Evolutionary conservation across 306 rosid genomes (phyloP), one percentile per base, ranked within the genome.

Genomic region (Acacia crassicarpa): DNA sequence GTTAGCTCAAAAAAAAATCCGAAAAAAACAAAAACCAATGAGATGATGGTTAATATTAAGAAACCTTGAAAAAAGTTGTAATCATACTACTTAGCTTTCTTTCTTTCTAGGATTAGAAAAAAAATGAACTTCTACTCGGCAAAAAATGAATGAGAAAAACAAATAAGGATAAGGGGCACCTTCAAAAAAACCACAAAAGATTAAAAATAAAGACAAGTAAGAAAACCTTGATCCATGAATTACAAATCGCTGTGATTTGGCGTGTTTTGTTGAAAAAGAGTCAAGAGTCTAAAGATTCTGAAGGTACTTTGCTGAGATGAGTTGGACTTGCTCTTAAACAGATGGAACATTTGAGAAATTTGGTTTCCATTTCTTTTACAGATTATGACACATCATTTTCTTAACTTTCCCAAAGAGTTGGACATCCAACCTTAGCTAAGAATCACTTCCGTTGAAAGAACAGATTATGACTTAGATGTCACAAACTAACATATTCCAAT

Each of bases 41-140:
- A 86, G 85, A 76, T 77, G 69, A 79, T 61, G 77, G n/a, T 46
- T 68, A 58, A 78, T 72, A 77, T 23, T 69, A 48, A 68, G 20
- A 74, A 76, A 75, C 27, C 54, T 33, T 23, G 6, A 30, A 73
- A n/a, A 51, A 74, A 74, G 23, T 43, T 23, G 23, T 2, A 13
- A 49, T 12, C 48, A 76, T 4, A 9, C 40, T 22, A 1, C 61
- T 20, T 20, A 20, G 79, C 4, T 48, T 40, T 43, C 74, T 40
- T 75, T 22, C 10, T n/a, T 70, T 70, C 7, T 43, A 20, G 19
- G 32, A 68, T 4, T 35, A 4, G n/a, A 40, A 9, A 10, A 67
- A n/a, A 4, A n/a, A 68, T 9, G 25, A 68, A 40, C 15, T 41
- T 70, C 27, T 23, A n/a, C 7, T n/a, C 48, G 6, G 74, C 33